A percentile compares a stretch with the other conserved stretches of the same genome.
phyloP scores from a whole-genome alignment of 768 basidiomycete species.

The Trametes gibbosa region DNA sequence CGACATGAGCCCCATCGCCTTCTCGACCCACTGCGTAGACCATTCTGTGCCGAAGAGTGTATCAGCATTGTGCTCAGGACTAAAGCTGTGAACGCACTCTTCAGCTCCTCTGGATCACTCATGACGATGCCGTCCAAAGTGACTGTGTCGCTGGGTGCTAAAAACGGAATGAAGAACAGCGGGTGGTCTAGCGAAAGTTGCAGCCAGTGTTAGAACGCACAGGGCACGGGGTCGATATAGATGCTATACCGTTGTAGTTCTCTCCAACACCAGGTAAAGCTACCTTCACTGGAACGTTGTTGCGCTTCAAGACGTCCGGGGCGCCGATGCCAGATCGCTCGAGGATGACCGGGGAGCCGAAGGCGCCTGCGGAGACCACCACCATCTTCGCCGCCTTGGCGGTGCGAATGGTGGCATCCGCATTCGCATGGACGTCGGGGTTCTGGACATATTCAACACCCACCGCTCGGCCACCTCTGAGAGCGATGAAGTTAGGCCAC shows the following conservation, averaged over 20 bases:
- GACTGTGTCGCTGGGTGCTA: conserved; percentile 14
- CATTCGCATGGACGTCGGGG: conserved; percentile 21
- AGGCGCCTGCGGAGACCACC: conserved; percentile 38
- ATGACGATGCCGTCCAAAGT: conserved; percentile 22
- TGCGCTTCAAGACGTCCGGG: conserved; percentile 27
- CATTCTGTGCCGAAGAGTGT: conserved; percentile 6
- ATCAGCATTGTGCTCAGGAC: background rate
- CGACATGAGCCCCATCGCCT: conserved; percentile 19
- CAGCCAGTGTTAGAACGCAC: background rate
- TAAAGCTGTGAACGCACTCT: conserved; percentile 16
- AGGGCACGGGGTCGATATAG: background rate
- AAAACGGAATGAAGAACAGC: conserved; percentile 9
- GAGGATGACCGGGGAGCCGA: conserved; percentile 49
- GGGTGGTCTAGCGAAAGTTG: background rate
- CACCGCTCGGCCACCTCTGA: conserved; percentile 35
- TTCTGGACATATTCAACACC: conserved; percentile 38
- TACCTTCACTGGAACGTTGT: conserved; percentile 31
- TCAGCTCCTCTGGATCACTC: conserved; percentile 11
- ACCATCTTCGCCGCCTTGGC: conserved; percentile 36
- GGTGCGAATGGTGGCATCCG: background rate
- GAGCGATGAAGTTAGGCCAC: background rate
- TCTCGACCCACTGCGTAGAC: conserved; percentile 14
- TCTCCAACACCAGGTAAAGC: conserved; percentile 44
- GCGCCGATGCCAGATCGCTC: conserved; percentile 50
- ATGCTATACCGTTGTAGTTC: conserved; percentile 39